A percentile compares a stretch with the other conserved stretches of the same genome.
These are phyloP conservation scores for Aspergillus tubingensis DNA, from an alignment of 2,329 filamentous ascomycete species.

Conservation along the genomic window DNA sequence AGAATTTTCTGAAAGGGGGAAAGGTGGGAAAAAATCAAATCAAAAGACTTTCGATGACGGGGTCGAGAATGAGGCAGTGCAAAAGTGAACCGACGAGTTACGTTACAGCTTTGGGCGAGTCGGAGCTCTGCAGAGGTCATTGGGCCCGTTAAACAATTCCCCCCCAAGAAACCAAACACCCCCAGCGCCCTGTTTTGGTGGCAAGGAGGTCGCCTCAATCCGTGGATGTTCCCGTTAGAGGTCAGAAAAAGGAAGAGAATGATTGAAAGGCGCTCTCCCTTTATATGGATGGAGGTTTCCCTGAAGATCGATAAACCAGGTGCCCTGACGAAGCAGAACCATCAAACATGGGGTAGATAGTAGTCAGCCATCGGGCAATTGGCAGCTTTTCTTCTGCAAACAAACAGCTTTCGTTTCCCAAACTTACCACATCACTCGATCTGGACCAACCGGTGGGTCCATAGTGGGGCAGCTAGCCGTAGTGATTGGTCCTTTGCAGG, in stretches of 20 bases:
- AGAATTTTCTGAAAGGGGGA: constrained; percentile 2
- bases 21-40: constrained; percentile 9
- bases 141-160: constrained; percentile 1
- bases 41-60: constrained; percentile 9
- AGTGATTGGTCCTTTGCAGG: not conserved
- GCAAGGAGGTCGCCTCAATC: not conserved
- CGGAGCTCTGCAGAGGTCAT: constrained; percentile 13
- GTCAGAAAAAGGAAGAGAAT: not conserved
- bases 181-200: constrained; percentile 5
- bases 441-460: constrained; percentile 2
- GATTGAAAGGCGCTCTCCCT: not conserved
- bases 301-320: no score
- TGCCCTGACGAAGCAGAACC: no score
- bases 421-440: not conserved
- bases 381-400: not conserved
- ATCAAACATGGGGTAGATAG: not conserved
- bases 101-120: constrained; percentile 15
- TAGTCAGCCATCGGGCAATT: not conserved
- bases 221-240: not conserved
- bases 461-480: not conserved
- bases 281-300: not conserved
- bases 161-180: not conserved
- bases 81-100: constrained; percentile 25
- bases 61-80: constrained; percentile 35
- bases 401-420: not conserved